Conservation (phyloP, 768 basidiomycete genomes). For the Piloderma croceum region DNA sequence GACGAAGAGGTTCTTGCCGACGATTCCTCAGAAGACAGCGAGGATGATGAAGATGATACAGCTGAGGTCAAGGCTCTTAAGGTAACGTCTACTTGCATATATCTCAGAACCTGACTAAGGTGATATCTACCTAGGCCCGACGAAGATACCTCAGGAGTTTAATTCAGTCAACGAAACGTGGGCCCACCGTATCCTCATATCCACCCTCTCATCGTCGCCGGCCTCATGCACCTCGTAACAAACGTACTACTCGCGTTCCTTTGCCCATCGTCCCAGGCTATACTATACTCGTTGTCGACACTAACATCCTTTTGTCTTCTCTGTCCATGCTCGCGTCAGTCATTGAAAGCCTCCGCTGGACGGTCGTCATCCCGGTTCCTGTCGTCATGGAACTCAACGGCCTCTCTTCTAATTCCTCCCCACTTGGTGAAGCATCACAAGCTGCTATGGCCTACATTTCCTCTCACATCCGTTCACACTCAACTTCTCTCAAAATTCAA, state of each 20-base stretch:
- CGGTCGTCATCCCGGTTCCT: constrained; percentile 84
- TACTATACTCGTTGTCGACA: constrained; percentile 88
- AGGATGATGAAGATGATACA: constrained; percentile 62
- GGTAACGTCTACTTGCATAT: constrained; percentile 42
- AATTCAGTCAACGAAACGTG: constrained; percentile 41
- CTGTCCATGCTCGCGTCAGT: constrained; percentile 66
- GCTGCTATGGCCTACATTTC: constrained; percentile 73
- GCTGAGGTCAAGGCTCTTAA: constrained; percentile 77
- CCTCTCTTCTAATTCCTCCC: constrained; percentile 53
- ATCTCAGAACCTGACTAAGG: too few species aligned
- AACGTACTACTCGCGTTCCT: constrained; percentile 30
- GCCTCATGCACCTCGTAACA: constrained; percentile 24
- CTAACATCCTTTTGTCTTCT: constrained; percentile 88
- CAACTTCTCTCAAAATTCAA: constrained; percentile 83
- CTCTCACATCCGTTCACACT: constrained; percentile 66
- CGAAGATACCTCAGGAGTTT: constrained; percentile 68
- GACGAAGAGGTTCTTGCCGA: constrained; percentile 50
- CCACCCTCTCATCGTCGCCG: constrained; percentile 19
- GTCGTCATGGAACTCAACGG: constrained; percentile 97
- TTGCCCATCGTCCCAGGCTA: constrained; percentile 75
- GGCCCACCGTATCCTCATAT: constrained; percentile 16
- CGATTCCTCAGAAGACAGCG: constrained; percentile 33
- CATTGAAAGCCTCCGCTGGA: constrained; percentile 80
- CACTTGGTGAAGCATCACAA: constrained; percentile 70
- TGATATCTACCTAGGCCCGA: constrained; percentile 52